phyloP scores from a whole-genome alignment of 73 alveolate genomes.

The Uronychia binucleata region DNA sequence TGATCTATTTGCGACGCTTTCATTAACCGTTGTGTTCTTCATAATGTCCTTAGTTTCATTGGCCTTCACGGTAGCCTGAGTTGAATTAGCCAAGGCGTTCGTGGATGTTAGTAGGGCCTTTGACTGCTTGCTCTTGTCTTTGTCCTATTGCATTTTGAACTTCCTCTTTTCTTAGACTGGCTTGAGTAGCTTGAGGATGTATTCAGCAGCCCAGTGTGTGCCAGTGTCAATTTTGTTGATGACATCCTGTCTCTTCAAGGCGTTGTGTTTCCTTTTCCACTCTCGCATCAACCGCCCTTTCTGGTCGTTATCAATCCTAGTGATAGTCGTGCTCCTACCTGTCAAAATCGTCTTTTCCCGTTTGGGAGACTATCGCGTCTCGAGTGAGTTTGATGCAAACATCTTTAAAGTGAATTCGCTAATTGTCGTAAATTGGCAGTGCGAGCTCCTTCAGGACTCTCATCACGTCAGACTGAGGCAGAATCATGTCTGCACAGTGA shows the following conservation, averaged over 20 bases:
- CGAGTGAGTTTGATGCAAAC: constrained; percentile 16
- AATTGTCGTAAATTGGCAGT: constrained; percentile 18
- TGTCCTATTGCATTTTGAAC: background rate
- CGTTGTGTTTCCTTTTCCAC: constrained; percentile 1
- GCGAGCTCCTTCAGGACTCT: background rate
- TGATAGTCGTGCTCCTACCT: background rate
- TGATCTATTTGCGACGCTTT: too few relatives aligned
- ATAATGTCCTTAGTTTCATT: too few relatives aligned
- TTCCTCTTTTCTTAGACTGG: constrained; percentile 1
- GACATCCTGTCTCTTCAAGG: background rate
- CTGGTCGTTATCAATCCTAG: background rate
- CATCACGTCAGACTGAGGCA: constrained; percentile 1
- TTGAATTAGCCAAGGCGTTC: too few relatives aligned
- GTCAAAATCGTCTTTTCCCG: background rate
- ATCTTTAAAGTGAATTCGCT: constrained; percentile 32
- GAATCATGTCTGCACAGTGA: constrained; percentile 2
- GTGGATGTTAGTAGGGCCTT: too few relatives aligned
- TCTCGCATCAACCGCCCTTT: background rate
- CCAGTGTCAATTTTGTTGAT: constrained; percentile 6
- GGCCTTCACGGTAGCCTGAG: too few relatives aligned
- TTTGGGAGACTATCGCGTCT: background rate
- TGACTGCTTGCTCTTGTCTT: too few relatives aligned
- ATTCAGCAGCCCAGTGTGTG: constrained; percentile 7
- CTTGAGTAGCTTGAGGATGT: background rate
- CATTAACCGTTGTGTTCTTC: too few relatives aligned